Percentiles rank a stretch among this genome's conserved stretches.
phyloP scores from a whole-genome alignment of 805 yeast genomes.

The Pichia deserticola region DNA sequence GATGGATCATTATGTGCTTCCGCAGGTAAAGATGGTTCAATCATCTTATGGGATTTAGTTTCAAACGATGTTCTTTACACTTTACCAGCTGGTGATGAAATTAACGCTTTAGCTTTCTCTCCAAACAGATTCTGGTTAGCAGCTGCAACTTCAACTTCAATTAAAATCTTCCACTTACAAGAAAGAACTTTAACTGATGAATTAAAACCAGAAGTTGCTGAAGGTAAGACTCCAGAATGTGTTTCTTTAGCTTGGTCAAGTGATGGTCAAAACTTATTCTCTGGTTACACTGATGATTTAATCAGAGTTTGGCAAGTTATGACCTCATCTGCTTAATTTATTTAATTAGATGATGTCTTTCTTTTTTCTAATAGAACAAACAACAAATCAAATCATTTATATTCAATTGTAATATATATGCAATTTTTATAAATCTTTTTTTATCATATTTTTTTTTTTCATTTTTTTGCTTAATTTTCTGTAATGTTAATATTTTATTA shows the following conservation, averaged over 20 bases:
- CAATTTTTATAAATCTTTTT: constrained; percentile 3
- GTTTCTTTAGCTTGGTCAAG: constrained; percentile 99
- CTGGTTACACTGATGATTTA: constrained; percentile 99
- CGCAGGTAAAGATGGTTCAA: constrained; percentile 99
- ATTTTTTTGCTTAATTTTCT: background rate
- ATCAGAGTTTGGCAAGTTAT: constrained; percentile 99
- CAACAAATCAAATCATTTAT: no score
- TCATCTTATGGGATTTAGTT: constrained; percentile 97
- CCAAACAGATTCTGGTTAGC: constrained; percentile 99
- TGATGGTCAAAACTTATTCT: constrained; percentile 98
- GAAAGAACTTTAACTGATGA: constrained; percentile 91
- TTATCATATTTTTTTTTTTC: background rate
- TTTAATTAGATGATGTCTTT: background rate
- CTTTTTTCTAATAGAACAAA: background rate
- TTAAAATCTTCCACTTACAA: constrained; percentile 97
- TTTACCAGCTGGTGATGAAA: constrained; percentile 91
- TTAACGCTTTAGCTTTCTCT: constrained; percentile 97
- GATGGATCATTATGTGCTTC: constrained; percentile 99
- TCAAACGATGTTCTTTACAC: constrained; percentile 83
- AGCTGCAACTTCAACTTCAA: constrained; percentile 97
- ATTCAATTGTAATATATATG: background rate
- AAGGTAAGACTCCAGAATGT: constrained; percentile 97
- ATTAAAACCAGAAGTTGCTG: constrained; percentile 96
- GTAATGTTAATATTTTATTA: background rate
- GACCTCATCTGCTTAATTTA: constrained; percentile 51